A percentile compares a stretch with the other conserved stretches of the same genome.
Conservation (phyloP, 345 rosid genomes). For the Anacardium occidentale region DNA sequence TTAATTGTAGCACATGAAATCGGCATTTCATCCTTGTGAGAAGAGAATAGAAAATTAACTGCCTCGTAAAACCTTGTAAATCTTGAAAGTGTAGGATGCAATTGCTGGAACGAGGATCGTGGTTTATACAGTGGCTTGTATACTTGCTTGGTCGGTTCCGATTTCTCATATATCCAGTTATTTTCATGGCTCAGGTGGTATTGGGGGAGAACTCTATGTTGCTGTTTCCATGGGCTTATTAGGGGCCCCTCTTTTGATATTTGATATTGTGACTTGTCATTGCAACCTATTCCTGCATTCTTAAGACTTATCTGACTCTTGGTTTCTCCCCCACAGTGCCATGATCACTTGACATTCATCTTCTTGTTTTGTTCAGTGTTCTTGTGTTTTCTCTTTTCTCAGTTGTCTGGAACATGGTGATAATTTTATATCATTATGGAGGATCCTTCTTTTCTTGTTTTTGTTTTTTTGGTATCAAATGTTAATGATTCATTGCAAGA, state of each 20-base stretch:
- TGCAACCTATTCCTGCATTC: background rate
- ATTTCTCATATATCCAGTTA: slow-evolving; percentile 5
- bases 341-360: background rate
- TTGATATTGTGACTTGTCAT: background rate
- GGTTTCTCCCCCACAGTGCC: background rate
- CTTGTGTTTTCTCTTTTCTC: background rate
- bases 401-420: background rate
- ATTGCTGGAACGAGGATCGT: slow-evolving; percentile 16
- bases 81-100: slow-evolving; percentile 19
- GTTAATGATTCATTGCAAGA: background rate
- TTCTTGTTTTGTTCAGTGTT: background rate
- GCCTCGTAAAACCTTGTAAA: slow-evolving; percentile 38
- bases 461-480: background rate
- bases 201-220: slow-evolving; percentile 8
- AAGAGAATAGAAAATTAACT: slow-evolving; percentile 17
- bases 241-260: background rate
- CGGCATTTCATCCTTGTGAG: slow-evolving; percentile 12
- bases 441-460: background rate
- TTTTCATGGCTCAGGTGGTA: slow-evolving; percentile 8
- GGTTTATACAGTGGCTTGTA: slow-evolving; percentile 22
- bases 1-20: slow-evolving; percentile 8
- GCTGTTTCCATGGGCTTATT: background rate
- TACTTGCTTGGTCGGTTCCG: slow-evolving; percentile 21
- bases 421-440: background rate
- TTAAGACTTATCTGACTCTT: background rate